Evolutionary conservation across 768 basidiomycete genomes (phyloP).

Genomic region (Lactifluus subvellereus): DNA sequence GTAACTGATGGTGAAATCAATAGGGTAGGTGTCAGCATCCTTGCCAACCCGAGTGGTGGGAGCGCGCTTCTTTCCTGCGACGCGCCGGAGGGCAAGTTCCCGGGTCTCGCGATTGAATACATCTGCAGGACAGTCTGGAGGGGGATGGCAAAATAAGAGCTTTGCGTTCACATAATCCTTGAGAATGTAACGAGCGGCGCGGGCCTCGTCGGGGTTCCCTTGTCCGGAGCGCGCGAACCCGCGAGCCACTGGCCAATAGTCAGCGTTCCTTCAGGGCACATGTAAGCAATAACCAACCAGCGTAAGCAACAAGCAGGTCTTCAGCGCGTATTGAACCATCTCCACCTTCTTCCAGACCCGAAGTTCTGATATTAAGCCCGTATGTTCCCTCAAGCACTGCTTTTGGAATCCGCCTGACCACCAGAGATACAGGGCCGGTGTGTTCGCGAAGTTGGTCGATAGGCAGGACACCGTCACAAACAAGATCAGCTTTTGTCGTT

Average conservation of each 20-base stretch:
- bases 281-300: constrained; percentile 56
- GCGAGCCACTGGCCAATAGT: constrained; percentile 61
- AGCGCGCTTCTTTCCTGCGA: constrained; percentile 78
- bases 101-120: constrained; percentile 73
- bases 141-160: constrained; percentile 83
- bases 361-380: constrained; percentile 68
- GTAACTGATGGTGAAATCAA: constrained; percentile 14
- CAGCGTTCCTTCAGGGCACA: constrained; percentile 3
- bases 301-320: constrained; percentile 82
- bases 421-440: constrained; percentile 74
- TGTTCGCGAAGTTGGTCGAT: constrained; percentile 97
- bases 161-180: constrained; percentile 98
- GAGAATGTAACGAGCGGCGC: constrained; percentile 84
- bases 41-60: constrained; percentile 83
- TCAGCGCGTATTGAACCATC: constrained; percentile 68
- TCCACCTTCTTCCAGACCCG: constrained; percentile 74
- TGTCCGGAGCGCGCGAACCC: constrained; percentile 91
- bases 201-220: constrained; percentile 96
- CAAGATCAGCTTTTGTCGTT: constrained; percentile 90
- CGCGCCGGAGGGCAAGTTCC: constrained; percentile 50
- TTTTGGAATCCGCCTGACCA: constrained; percentile 73
- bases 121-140: constrained; percentile 61
- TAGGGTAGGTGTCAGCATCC: constrained; percentile 66
- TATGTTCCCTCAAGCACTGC: constrained; percentile 86
- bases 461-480: constrained; percentile 94